Evolutionary conservation across 306 rosid genomes (phyloP), one percentile per base, ranked within the genome.

Genomic region (Begonia loranthoides): DNA sequence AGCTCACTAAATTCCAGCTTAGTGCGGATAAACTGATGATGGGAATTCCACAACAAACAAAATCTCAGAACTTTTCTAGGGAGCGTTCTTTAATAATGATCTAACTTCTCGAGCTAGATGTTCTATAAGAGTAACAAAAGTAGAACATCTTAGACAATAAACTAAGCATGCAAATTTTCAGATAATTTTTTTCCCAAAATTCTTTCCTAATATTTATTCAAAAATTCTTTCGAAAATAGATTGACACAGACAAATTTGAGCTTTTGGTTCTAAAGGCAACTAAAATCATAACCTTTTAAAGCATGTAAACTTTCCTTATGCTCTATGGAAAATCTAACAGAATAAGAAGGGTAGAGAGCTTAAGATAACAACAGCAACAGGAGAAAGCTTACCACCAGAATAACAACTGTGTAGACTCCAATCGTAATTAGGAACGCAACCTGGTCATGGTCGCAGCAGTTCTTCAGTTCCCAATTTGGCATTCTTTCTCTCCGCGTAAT

Each of bases 381-480:
- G 38, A 49, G 15, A 14, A 59, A 52, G 19, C 52, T 21, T 77
- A 83, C 97, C 76, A 70, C 60, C 28, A 89, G 82, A 66, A 89
- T 89, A 0, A 82, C 76, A 51, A 84, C 79, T 17, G 86, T 76
- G 69, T 66, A 84, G 61, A 75, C 86, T 60, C 73, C 84, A 59
- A 84, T 67, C 15, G 79, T 76, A 15, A 67, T 62, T 12, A 84
- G 46, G 79, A 84, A 88, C 10, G 71, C 56, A 62, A 72, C 81
- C 77, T 88, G 96, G 38, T 88, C 88, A 14, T 45, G 83, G 41
- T 77, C 62, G 81, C 94, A 88, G 53, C 96, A 88, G 51, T 55
- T 69, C 68, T 67, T 88, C 41, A 88, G 86, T 71, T 79, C 96
- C 96, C 96, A 88, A 63, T 88, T 81, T 17, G 94, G 63, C 95